phyloP scores from a whole-genome alignment of 208 protist species.

The Naegleria fowleri region DNA sequence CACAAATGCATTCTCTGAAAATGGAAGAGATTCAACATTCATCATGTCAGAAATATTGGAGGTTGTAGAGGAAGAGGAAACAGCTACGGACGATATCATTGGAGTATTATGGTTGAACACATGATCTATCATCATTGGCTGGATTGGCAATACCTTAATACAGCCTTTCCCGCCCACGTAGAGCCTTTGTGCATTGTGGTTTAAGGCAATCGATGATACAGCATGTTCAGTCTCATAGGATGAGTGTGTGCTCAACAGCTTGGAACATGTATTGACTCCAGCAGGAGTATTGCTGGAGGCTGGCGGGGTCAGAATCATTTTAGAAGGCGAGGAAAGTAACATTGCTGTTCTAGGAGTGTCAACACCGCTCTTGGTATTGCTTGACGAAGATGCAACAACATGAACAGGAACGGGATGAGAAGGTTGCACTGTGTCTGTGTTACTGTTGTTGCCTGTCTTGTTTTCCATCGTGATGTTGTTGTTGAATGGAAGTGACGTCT shows the following conservation, averaged over 20 bases:
- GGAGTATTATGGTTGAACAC: too few relatives aligned
- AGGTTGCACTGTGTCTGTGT: background rate
- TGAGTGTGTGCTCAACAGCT: background rate
- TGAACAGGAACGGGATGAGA: background rate
- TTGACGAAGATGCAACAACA: background rate
- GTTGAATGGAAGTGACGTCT: too few relatives aligned
- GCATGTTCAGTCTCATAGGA: background rate
- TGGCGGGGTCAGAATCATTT: background rate
- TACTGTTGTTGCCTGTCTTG: background rate
- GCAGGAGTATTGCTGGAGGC: too few relatives aligned
- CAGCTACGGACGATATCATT: too few relatives aligned
- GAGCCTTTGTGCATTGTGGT: background rate
- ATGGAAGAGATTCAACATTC: background rate
- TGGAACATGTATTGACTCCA: too few relatives aligned
- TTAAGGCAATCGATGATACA: background rate
- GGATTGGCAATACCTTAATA: background rate
- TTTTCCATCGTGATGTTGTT: background rate
- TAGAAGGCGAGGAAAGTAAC: background rate
- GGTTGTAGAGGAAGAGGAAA: background rate
- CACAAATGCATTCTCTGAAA: background rate
- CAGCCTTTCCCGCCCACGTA: background rate
- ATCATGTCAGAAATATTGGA: background rate
- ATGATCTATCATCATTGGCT: too few relatives aligned
- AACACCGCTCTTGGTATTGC: too few relatives aligned
- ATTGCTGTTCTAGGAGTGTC: too few relatives aligned